These are phyloP conservation scores for Eragrostis tef DNA, from an alignment of 202 grass and related monocot species.

Conservation along the genomic window DNA sequence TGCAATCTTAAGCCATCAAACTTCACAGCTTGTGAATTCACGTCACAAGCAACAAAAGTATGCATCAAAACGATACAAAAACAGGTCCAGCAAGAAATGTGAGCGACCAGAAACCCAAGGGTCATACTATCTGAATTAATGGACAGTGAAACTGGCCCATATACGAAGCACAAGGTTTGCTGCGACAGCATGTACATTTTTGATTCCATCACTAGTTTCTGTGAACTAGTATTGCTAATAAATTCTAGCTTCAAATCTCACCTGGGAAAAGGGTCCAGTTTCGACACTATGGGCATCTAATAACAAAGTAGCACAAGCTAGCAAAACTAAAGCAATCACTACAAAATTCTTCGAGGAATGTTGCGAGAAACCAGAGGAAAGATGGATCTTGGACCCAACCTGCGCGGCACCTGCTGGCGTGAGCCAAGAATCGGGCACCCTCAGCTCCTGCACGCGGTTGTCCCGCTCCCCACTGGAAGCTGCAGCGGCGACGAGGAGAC, in stretches of 20 bases:
- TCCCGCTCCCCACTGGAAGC: constrained; percentile 25
- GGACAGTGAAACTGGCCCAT: background rate
- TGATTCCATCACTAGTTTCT: background rate
- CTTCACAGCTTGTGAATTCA: background rate
- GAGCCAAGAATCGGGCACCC: constrained; percentile 64
- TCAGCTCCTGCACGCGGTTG: constrained; percentile 64
- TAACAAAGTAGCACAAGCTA: too few species aligned
- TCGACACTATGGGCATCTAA: too few species aligned
- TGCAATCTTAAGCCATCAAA: background rate
- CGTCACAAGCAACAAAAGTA: background rate
- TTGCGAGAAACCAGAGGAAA: background rate
- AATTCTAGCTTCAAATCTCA: too few species aligned
- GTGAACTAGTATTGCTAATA: too few species aligned
- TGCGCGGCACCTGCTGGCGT: constrained; percentile 53
- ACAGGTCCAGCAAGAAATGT: background rate
- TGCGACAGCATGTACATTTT: background rate
- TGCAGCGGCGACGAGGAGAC: constrained; percentile 8
- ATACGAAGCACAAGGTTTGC: background rate
- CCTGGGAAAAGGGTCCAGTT: too few species aligned
- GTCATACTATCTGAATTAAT: background rate
- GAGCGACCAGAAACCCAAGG: background rate
- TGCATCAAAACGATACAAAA: background rate
- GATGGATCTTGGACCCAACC: constrained; percentile 27
- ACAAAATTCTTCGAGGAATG: background rate
- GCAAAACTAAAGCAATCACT: background rate